Evolutionary conservation across 257 asterid species (phyloP).

Genomic region (Scutellaria minor): DNA sequence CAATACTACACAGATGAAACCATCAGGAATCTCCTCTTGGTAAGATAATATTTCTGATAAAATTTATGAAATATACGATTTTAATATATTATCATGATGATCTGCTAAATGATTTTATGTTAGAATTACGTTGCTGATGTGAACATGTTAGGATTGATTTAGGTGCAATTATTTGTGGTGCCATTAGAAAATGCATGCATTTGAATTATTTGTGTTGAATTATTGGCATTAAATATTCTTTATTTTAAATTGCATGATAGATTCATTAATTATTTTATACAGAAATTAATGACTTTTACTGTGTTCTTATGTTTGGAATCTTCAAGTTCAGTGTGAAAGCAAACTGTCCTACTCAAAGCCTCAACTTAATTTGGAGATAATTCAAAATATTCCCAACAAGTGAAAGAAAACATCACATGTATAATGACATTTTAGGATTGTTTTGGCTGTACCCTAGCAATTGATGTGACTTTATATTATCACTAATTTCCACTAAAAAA

Average conservation of each 20-base stretch:
- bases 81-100: background rate
- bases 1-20: slow-evolving; percentile 57
- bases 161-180: slow-evolving; percentile 22
- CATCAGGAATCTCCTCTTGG: slow-evolving; percentile 60
- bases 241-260: background rate
- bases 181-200: slow-evolving; percentile 9
- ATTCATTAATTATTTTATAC: background rate
- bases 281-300: background rate
- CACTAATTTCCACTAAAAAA: background rate
- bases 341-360: slow-evolving; percentile 8
- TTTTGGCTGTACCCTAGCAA: background rate
- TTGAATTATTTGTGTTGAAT: slow-evolving; percentile 30
- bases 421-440: too few species aligned
- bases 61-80: background rate
- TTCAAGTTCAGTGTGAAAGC: slow-evolving; percentile 5
- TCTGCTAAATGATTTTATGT: background rate
- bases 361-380: background rate
- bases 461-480: slow-evolving; percentile 1
- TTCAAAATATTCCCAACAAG: background rate
- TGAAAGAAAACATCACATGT: background rate
- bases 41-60: slow-evolving; percentile 20
- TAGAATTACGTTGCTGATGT: background rate
- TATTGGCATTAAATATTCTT: slow-evolving; percentile 21
- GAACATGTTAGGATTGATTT: slow-evolving; percentile 16
- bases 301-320: slow-evolving; percentile 23